Evolutionary conservation across 768 basidiomycete species (phyloP), one percentile per base, ranked within the genome.

Genomic region (Lentinula lateritia): DNA sequence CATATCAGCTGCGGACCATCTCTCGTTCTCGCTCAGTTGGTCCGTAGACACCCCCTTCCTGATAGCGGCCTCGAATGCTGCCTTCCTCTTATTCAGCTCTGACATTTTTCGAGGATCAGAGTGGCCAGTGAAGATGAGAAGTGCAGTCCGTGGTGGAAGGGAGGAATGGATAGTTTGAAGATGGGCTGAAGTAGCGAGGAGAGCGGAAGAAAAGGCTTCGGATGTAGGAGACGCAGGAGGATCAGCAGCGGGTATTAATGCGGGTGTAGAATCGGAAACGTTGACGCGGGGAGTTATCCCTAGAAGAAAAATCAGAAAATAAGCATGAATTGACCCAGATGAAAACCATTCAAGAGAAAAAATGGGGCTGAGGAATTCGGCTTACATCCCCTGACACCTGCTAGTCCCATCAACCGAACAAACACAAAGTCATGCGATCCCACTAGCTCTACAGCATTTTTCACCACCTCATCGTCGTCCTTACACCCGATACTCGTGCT

Each of bases 71-170:
- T 98, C 95, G 66, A 94, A 96, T 35, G 82, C 79, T 3, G 72
- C 74, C 73, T 93, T 90, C 54, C 87, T 80, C 5, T 82, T 83
- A 65, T 87, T 87, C 20, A 98, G 75, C 28, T 79, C 71, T 3
- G 89, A 78, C 92, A 96, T 94, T 6, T 72, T 76, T 0, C 92
- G 84, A 0, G 95, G 95, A 71, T 97, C 92, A 0, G 87, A 86
- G 68, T 98, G 93, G 1, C 95, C 95, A 0, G 90, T 92, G 69
- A 97, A 87, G 42, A 98, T 78, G 58, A 98, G 74, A 20, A 98
- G 71, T 0, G 93, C 94, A 0, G 95, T 93, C 20, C 87, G 84
- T 2, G 87, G 71, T 0, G 95, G 94, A 0, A 98, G 81, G 0
- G 85, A 71, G 0, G 80, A 75, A 68, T 95, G 86, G 0, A 98